These are phyloP conservation scores for Leccinum imitatum DNA, from an alignment of 768 basidiomycete genomes.

Conservation along the genomic window DNA sequence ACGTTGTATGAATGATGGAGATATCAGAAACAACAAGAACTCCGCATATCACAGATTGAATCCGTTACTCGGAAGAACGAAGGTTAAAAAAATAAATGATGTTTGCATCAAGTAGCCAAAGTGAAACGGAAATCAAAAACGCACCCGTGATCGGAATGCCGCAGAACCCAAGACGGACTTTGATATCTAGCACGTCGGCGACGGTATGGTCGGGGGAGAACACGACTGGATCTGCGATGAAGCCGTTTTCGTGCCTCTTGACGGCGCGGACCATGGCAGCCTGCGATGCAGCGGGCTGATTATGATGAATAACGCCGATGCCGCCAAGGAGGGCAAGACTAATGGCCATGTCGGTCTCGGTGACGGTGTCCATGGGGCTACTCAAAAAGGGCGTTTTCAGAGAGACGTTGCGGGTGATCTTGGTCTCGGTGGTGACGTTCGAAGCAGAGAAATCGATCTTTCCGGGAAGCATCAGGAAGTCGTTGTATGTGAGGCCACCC, in stretches of 20 bases:
- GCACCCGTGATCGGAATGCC: constrained; percentile 96
- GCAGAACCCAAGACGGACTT: constrained; percentile 88
- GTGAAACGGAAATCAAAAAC: constrained; percentile 34
- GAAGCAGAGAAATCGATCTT: constrained; percentile 91
- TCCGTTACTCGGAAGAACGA: constrained; percentile 89
- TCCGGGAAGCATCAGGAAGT: constrained; percentile 91
- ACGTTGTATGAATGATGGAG: constrained; percentile 1
- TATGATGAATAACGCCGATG: constrained; percentile 98
- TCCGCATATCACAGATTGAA: constrained; percentile 74
- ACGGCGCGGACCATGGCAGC: constrained; percentile 97
- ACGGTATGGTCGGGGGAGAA: constrained; percentile 74
- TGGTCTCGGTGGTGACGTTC: constrained; percentile 78
- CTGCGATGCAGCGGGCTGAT: constrained; percentile 79
- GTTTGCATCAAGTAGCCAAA: constrained; percentile 45
- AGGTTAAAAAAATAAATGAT: constrained; percentile 53
- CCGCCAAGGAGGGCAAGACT: constrained; percentile 93
- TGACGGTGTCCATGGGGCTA: constrained; percentile 99
- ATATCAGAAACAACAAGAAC: constrained; percentile 25
- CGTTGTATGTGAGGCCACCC: constrained; percentile 97
- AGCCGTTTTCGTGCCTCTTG: constrained; percentile 98
- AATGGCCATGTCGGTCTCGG: constrained; percentile 93
- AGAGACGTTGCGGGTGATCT: constrained; percentile 84
- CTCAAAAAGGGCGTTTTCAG: constrained; percentile 97
- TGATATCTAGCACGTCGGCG: constrained; percentile 91
- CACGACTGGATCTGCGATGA: constrained; percentile 93